phyloP scores from a whole-genome alignment of 257 asterid genomes.

The Solanum boliviense region DNA sequence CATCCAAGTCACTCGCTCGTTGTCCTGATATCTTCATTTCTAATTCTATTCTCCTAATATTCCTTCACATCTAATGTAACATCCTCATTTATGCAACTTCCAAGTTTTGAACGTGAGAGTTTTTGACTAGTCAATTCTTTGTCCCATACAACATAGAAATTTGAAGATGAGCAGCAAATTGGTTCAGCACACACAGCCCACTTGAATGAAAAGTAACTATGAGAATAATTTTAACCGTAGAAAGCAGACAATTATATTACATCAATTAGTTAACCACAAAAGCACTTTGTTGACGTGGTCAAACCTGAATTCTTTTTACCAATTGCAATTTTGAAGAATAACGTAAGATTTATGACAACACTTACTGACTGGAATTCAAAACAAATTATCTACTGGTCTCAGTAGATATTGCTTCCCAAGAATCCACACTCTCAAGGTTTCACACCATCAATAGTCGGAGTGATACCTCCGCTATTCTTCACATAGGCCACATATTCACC shows the following conservation, averaged over 20 bases:
- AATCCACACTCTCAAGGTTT: conserved; percentile 31
- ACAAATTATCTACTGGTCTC: conserved; percentile 5
- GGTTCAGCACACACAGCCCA: background rate
- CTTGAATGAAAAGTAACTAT: background rate
- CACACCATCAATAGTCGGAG: conserved; percentile 56
- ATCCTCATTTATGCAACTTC: too few relatives aligned
- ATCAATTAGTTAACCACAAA: background rate
- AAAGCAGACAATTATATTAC: background rate
- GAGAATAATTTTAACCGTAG: background rate
- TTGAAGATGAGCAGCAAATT: too few relatives aligned
- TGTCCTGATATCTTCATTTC: too few relatives aligned
- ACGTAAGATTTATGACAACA: background rate
- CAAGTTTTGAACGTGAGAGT: too few relatives aligned
- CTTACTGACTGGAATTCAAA: background rate
- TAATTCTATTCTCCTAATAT: too few relatives aligned
- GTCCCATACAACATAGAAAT: too few relatives aligned
- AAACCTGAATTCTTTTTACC: background rate
- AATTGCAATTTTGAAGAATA: background rate
- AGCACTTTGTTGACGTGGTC: background rate
- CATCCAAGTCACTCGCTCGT: too few relatives aligned
- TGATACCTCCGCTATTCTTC: conserved; percentile 62
- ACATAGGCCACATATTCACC: conserved; percentile 64
- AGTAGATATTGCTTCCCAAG: conserved; percentile 1
- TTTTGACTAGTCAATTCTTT: too few relatives aligned
- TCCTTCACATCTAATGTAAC: too few relatives aligned